These are phyloP conservation scores for Penicillium steckii DNA, from an alignment of 495 filamentous ascomycete genomes.

Conservation along the genomic window DNA sequence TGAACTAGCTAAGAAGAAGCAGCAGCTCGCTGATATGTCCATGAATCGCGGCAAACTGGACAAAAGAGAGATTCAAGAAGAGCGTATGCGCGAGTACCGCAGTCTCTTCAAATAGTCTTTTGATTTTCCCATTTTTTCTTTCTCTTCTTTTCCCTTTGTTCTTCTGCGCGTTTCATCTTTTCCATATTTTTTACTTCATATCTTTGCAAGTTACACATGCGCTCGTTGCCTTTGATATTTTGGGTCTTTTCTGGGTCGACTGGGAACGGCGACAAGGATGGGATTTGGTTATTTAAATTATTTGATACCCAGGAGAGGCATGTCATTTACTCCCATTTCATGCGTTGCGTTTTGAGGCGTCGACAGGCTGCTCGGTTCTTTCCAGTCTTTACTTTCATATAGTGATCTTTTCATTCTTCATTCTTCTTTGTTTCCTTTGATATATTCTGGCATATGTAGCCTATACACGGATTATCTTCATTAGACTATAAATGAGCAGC, in stretches of 20 bases:
- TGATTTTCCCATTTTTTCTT: neutral
- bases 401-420: neutral
- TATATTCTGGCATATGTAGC: neutral
- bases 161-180: neutral
- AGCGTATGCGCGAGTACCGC: slow-evolving; percentile 75
- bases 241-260: neutral
- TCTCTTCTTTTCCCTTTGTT: neutral
- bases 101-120: slow-evolving; percentile 71
- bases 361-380: neutral
- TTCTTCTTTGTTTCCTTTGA: neutral
- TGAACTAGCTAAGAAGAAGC: slow-evolving; percentile 85
- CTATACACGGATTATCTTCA: neutral
- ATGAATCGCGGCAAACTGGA: slow-evolving; percentile 71
- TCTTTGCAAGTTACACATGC: neutral
- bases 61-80: slow-evolving; percentile 71
- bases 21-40: slow-evolving; percentile 78
- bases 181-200: neutral
- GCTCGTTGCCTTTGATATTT: neutral
- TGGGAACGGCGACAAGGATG: neutral
- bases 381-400: neutral
- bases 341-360: slow-evolving; percentile 5
- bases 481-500: no score
- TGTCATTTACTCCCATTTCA: neutral
- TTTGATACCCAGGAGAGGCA: slow-evolving; percentile 18
- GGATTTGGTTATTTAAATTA: slow-evolving; percentile 5